Conservation (phyloP, 495 filamentous ascomycete species). For the Xylaria grammica region DNA sequence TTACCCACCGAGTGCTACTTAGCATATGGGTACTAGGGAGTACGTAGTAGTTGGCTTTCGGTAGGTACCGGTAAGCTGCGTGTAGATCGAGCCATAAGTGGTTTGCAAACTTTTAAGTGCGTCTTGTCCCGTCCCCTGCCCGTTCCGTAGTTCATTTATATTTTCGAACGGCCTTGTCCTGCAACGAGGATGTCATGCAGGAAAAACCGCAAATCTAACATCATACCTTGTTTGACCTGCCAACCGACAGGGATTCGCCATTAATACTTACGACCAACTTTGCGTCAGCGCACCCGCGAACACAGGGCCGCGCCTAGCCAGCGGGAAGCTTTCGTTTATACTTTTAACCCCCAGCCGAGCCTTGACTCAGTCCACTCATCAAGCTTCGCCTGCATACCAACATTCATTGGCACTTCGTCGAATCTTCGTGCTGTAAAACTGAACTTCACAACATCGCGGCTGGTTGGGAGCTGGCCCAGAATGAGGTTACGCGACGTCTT, state of each 20-base stretch:
- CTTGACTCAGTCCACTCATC: background rate
- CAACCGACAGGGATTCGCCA: slow-evolving; percentile 1
- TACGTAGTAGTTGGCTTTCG: slow-evolving; percentile 10
- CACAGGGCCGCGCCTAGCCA: background rate
- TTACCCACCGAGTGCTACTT: no score
- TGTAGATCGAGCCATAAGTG: slow-evolving; percentile 1
- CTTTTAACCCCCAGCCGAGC: background rate
- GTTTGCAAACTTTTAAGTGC: slow-evolving; percentile 9
- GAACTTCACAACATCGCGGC: background rate
- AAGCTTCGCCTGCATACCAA: slow-evolving; percentile 12
- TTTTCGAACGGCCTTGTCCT: background rate
- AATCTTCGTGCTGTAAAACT: background rate
- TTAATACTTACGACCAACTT: background rate
- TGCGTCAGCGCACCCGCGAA: slow-evolving; percentile 7
- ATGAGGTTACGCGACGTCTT: slow-evolving; percentile 24
- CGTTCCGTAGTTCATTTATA: slow-evolving; percentile 1
- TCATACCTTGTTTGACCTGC: slow-evolving; percentile 5
- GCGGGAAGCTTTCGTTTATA: slow-evolving; percentile 7
- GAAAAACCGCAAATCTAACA: slow-evolving; percentile 7
- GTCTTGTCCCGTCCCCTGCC: slow-evolving; percentile 3
- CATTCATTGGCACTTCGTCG: background rate
- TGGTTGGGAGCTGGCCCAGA: background rate
- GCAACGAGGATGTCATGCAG: slow-evolving; percentile 14
- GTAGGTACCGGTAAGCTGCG: slow-evolving; percentile 12
- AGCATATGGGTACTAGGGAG: no score